A percentile compares a stretch with the other conserved stretches of the same genome.
Evolutionary conservation across 1,284 basidiomycete species (phyloP).

Genomic region (Ceratobasidium sp.): DNA sequence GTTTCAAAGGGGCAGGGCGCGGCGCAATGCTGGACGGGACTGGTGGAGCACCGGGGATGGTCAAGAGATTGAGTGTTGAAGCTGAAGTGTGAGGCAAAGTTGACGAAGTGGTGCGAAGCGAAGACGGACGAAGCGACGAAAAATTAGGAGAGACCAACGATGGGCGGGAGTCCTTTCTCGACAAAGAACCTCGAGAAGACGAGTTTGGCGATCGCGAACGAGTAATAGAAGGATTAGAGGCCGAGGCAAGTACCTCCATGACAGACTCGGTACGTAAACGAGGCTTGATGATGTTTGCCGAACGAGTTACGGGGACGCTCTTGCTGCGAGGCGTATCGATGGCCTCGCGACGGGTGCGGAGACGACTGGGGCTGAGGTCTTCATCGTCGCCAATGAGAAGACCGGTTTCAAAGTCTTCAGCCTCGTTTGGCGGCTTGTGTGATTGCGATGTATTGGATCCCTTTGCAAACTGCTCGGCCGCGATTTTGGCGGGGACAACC

Average conservation of each 20-base stretch:
- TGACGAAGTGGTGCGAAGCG: conserved; percentile 21
- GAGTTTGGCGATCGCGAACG: conserved; percentile 62
- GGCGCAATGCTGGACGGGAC: conserved; percentile 34
- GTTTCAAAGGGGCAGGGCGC: conserved; percentile 45
- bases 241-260: conserved; percentile 45
- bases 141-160: conserved; percentile 34
- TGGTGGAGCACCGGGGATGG: conserved; percentile 42
- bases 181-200: conserved; percentile 57
- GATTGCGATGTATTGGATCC: conserved; percentile 20
- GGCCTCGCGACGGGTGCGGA: conserved; percentile 54
- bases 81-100: conserved; percentile 17
- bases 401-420: conserved; percentile 85
- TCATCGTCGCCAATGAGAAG: conserved; percentile 83
- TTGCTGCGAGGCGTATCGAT: conserved; percentile 35
- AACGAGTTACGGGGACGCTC: conserved; percentile 39
- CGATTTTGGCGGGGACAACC: conserved; percentile 63
- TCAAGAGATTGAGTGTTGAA: conserved; percentile 31
- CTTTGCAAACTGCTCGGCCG: conserved; percentile 62
- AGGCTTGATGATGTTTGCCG: conserved; percentile 33
- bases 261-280: conserved; percentile 42
- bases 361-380: conserved; percentile 80
- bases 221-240: conserved; percentile 41
- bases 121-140: conserved; percentile 42
- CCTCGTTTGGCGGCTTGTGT: conserved; percentile 58
- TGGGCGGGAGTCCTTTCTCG: conserved; percentile 32